phyloP scores from a whole-genome alignment of 139 green algal genomes.

The Closterium sp. region DNA sequence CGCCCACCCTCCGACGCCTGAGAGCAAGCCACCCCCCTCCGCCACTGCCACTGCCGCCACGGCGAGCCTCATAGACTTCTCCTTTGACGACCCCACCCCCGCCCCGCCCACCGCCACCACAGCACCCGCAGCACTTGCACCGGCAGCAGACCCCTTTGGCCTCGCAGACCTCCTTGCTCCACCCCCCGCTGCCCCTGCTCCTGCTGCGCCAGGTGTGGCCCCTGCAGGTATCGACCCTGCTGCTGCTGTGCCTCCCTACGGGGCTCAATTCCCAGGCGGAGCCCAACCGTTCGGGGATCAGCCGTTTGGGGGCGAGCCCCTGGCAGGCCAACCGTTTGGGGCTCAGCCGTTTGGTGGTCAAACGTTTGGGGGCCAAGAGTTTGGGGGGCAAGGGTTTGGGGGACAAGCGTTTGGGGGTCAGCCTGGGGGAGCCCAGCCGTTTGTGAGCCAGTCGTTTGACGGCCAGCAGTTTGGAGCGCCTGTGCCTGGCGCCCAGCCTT shows the following conservation, averaged over 20 bases:
- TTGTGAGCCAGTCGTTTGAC: no score
- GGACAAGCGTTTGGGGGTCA: background rate
- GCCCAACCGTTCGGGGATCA: background rate
- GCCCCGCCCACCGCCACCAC: background rate
- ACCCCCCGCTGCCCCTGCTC: background rate
- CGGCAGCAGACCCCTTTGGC: background rate
- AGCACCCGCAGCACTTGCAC: background rate
- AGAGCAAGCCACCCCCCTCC: background rate
- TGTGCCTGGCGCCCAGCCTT: no score
- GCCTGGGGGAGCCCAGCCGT: background rate
- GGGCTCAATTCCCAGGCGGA: background rate
- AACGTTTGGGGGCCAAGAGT: background rate
- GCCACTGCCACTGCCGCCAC: background rate
- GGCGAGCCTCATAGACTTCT: background rate
- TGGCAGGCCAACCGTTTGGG: background rate
- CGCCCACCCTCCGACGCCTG: background rate
- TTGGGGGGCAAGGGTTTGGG: background rate
- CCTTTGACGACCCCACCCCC: background rate
- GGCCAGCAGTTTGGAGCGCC: background rate
- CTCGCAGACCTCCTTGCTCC: background rate
- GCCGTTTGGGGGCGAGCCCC: background rate
- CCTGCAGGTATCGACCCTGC: background rate
- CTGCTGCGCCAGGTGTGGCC: background rate
- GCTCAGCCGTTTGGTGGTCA: background rate
- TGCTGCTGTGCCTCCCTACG: background rate